These are phyloP conservation scores for Haplographium delicatum DNA, from an alignment of 495 filamentous ascomycete species.

Conservation along the genomic window DNA sequence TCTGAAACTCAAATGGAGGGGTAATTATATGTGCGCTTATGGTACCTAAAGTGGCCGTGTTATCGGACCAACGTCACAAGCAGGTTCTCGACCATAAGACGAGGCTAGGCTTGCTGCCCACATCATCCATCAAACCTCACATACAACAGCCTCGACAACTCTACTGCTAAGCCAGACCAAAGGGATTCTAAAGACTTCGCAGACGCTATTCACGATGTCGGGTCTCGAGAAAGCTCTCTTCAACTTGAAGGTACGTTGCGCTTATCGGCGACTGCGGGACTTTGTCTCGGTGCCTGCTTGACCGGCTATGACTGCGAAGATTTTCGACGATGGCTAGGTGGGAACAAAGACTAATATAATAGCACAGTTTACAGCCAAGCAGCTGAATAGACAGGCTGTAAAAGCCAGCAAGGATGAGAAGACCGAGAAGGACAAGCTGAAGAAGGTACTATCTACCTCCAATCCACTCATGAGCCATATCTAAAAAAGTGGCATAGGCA, in stretches of 20 bases:
- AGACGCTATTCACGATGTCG: constrained; percentile 39
- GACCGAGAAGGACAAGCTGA: constrained; percentile 74
- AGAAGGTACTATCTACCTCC: constrained; percentile 50
- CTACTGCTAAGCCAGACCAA: neutral
- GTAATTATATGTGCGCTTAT: constrained; percentile 12
- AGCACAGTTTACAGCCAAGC: constrained; percentile 73
- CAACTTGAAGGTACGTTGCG: constrained; percentile 53
- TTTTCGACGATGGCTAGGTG: neutral
- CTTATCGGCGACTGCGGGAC: neutral
- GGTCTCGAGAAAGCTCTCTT: constrained; percentile 61
- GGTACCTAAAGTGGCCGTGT: too few relatives aligned
- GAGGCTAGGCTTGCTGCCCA: neutral
- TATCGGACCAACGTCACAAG: constrained; percentile 12
- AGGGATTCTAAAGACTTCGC: neutral
- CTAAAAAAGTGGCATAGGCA: constrained; percentile 30
- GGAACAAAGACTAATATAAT: neutral
- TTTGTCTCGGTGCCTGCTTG: constrained; percentile 4
- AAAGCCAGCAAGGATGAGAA: constrained; percentile 82
- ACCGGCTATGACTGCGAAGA: constrained; percentile 6
- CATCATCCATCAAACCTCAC: neutral
- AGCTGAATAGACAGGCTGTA: constrained; percentile 71
- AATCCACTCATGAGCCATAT: neutral
- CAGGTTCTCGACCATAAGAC: constrained; percentile 26
- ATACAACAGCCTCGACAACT: neutral
- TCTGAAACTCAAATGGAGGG: constrained; percentile 8